phyloP scores from a whole-genome alignment of 257 asterid genomes.

The Solanum ossicruentum region DNA sequence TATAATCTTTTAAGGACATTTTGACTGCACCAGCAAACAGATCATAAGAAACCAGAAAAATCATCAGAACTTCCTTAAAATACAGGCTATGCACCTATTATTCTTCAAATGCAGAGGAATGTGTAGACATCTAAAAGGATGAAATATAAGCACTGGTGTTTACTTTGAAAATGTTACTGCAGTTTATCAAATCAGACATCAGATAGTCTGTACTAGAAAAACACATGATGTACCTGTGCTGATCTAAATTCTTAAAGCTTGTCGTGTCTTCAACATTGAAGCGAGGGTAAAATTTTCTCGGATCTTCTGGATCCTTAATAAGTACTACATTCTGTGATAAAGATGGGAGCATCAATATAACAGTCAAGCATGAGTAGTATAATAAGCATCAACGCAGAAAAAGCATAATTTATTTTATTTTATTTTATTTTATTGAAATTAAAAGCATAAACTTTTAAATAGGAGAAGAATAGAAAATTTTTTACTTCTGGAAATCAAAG shows the following conservation, averaged over 20 bases:
- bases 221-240: constrained; percentile 44
- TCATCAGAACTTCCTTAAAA: not conserved
- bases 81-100: not conserved
- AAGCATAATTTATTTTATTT: not conserved
- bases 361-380: not conserved
- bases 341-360: not conserved
- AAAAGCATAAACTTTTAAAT: not conserved
- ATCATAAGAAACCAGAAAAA: constrained; percentile 1
- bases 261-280: constrained; percentile 89
- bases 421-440: not conserved
- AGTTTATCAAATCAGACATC: not conserved
- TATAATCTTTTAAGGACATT: constrained; percentile 65
- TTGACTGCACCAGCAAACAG: constrained; percentile 42
- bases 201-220: not conserved
- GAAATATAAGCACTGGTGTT: not conserved
- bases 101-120: not conserved
- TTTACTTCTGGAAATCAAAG: not conserved
- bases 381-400: not conserved
- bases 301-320: constrained; percentile 77
- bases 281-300: constrained; percentile 71
- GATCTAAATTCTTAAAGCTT: constrained; percentile 56
- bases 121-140: not conserved
- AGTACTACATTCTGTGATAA: constrained; percentile 67
- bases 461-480: not conserved
- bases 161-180: not conserved